Percentiles rank a stretch among this genome's conserved stretches.
Conservation (phyloP, 2,329 filamentous ascomycete species). For the Passalora sequoiae region DNA sequence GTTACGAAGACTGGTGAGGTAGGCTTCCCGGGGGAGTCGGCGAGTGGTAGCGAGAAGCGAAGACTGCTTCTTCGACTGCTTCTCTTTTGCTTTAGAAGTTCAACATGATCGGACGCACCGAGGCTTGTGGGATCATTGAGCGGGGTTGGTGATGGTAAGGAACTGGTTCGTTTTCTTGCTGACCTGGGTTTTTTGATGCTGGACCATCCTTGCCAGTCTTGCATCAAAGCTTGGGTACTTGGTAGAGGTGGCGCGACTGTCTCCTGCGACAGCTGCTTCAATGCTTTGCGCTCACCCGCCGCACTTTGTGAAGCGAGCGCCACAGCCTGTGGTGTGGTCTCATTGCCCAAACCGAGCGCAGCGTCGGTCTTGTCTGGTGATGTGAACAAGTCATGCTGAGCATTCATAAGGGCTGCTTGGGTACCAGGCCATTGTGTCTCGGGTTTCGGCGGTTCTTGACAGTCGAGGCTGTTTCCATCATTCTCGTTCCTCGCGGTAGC, state of each 20-base stretch:
- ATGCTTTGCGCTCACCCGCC: slow-evolving; percentile 14
- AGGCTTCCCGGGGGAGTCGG: slow-evolving; percentile 12
- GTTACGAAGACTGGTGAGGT: no score
- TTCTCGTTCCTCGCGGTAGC: not conserved
- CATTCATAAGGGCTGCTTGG: slow-evolving; percentile 28
- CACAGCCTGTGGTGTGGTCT: slow-evolving; percentile 29
- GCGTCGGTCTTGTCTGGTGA: slow-evolving; percentile 26
- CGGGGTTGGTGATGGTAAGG: slow-evolving; percentile 15
- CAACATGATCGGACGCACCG: not conserved
- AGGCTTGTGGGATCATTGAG: slow-evolving; percentile 2
- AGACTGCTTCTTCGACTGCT: slow-evolving; percentile 25
- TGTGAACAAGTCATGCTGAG: slow-evolving; percentile 28
- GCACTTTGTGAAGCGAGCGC: slow-evolving; percentile 29
- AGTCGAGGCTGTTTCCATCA: not conserved
- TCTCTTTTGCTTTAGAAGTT: slow-evolving; percentile 10
- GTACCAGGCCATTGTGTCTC: slow-evolving; percentile 26
- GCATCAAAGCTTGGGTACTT: slow-evolving; percentile 44
- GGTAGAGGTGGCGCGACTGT: slow-evolving; percentile 20
- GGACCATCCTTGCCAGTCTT: slow-evolving; percentile 38
- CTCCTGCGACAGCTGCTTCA: slow-evolving; percentile 22
- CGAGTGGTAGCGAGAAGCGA: slow-evolving; percentile 21
- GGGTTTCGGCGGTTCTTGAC: not conserved
- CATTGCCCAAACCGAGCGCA: slow-evolving; percentile 8
- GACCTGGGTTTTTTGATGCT: slow-evolving; percentile 38
- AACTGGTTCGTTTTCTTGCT: slow-evolving; percentile 9